Base-by-base conservation (phyloP, 2,329 filamentous ascomycete genomes). In the Aspergillaceae sp. region DNA sequence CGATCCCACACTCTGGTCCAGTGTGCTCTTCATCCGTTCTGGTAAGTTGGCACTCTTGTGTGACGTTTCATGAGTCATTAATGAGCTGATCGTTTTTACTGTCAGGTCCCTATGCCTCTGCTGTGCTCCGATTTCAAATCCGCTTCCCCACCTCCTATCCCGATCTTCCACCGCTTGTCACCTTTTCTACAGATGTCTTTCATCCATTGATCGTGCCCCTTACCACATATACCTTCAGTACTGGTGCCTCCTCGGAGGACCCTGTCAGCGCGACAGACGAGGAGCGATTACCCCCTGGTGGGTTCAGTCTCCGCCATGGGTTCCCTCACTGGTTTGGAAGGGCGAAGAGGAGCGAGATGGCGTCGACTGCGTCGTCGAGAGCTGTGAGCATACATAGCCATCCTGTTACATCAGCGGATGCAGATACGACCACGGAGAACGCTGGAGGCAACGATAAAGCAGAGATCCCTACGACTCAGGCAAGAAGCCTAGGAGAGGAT, bases 211-310 rank as follows among this genome's bases (percentile, higher is more conserved):
- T 97, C 55, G 89, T 90, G 5, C 90, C 92, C 34, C 76, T 94
- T 51, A 95, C 89, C n/a, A 95, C 88, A 3, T 94, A 95, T 68
- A 92, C 87, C 62, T 94, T 94, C 71, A 86, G 87, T 37, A 89
- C 87, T 51, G 83, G 85, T 47, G 80, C 85, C 33, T 80, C 86
- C 50, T 83, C 82, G 50, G 78, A 79, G 46, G 87, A 86, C 41
- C 87, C 87, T 0, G 84, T 90, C 51, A 91, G 86, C 63, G 87
- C 88, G 6, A 84, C 82, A 2, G 88, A 95, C 56, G 83, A 87
- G 32, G 87, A 94, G 62, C 76, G 86, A 9, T 71, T 96, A 44
- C 86, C 89, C 0, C 90, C 91, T 0, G 92, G 91, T 2, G 87
- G 88, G 0, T 95, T 96, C 70, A 94, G 86, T 58, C 72, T 97